These are phyloP conservation scores for Nectriaceae sp. DNA, from an alignment of 2,329 filamentous ascomycete genomes.

Conservation along the genomic window DNA sequence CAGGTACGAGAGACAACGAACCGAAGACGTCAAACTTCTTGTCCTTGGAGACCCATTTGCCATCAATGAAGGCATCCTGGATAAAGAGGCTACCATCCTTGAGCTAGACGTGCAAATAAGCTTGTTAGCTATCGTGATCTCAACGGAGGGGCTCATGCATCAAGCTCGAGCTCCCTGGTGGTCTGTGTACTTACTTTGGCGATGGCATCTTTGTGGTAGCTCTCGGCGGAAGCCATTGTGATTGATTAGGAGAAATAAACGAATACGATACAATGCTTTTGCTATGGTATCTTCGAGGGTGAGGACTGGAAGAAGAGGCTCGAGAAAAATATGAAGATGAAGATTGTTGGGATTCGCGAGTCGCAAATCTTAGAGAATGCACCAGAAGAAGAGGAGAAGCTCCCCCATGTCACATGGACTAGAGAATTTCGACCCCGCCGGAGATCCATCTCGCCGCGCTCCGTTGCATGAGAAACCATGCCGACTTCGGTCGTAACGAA, in stretches of 20 bases:
- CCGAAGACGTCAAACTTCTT: slow-evolving; percentile 32
- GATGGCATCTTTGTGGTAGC: slow-evolving; percentile 30
- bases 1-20: slow-evolving; percentile 9
- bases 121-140: slow-evolving; percentile 12
- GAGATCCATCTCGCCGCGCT: neutral
- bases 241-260: neutral
- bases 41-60: slow-evolving; percentile 30
- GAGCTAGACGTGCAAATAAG: slow-evolving; percentile 15
- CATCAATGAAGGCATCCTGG: slow-evolving; percentile 30
- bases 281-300: neutral
- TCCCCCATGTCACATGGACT: slow-evolving; percentile 24
- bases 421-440: slow-evolving; percentile 22
- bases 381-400: neutral
- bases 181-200: slow-evolving; percentile 19
- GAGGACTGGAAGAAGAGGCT: neutral
- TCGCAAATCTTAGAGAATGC: neutral
- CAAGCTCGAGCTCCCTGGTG: neutral
- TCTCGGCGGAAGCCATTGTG: slow-evolving; percentile 25
- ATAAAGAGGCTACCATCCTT: slow-evolving; percentile 31
- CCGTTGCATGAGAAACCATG: neutral
- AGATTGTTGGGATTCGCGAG: slow-evolving; percentile 4
- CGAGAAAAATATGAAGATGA: slow-evolving; percentile 2
- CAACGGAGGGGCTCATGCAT: neutral
- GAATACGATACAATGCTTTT: neutral
- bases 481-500: slow-evolving; percentile 20